Percentiles rank a stretch among this genome's conserved stretches.
phyloP scores from a whole-genome alignment of 106 monocot species.

The Acorus calamus region DNA sequence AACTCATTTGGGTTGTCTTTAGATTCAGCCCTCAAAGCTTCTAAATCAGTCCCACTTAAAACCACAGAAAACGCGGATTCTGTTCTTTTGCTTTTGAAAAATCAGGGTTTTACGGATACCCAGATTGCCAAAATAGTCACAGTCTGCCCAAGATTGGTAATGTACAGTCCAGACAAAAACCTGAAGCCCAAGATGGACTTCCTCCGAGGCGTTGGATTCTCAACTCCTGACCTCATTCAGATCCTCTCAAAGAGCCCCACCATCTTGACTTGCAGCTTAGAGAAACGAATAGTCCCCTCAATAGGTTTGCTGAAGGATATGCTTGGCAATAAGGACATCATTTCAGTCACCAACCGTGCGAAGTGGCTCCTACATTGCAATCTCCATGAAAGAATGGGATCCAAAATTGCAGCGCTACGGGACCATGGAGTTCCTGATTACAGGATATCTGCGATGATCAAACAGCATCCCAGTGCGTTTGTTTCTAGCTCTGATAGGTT shows the following conservation, averaged over 20 bases:
- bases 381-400: constrained; percentile 5
- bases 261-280: constrained; percentile 13
- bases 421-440: constrained; percentile 11
- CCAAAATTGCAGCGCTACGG: constrained; percentile 21
- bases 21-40: background rate
- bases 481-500: no score
- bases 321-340: constrained; percentile 7
- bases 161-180: background rate
- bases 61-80: constrained; percentile 1
- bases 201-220: constrained; percentile 19
- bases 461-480: constrained; percentile 5
- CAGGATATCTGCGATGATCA: constrained; percentile 12
- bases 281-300: constrained; percentile 6
- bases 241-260: constrained; percentile 14
- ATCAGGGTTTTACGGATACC: constrained; percentile 14
- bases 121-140: constrained; percentile 18
- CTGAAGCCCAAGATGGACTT: constrained; percentile 37
- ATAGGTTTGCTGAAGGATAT: constrained; percentile 11
- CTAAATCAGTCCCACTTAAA: constrained; percentile 5
- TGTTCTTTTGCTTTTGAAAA: constrained; percentile 15
- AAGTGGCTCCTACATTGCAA: constrained; percentile 2
- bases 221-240: constrained; percentile 5
- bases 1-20: no score
- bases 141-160: constrained; percentile 9
- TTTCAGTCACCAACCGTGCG: background rate